Evolutionary conservation across 2,329 filamentous ascomycete genomes (phyloP).

Genomic region (Curvularia sp.): DNA sequence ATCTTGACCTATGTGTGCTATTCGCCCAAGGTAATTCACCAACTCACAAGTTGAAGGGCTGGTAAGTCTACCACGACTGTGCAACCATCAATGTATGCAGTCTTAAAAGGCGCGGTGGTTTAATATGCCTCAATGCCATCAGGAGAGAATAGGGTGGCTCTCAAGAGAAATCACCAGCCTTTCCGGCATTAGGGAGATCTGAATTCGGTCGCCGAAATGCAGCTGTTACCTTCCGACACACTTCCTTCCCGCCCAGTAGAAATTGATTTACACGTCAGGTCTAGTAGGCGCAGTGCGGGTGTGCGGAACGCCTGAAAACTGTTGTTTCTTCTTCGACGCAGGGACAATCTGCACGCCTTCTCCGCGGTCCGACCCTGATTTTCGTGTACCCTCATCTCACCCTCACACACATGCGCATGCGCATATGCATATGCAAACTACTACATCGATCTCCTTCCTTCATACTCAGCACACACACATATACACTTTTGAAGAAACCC

Average conservation of each 20-base stretch:
- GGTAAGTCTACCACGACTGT: background rate
- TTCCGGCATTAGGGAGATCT: background rate
- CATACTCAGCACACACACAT: no score
- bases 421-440: background rate
- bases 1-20: background rate
- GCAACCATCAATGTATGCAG: background rate
- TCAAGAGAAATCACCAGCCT: background rate
- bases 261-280: background rate
- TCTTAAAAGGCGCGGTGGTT: background rate
- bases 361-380: background rate
- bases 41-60: background rate
- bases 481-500: no score
- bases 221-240: background rate
- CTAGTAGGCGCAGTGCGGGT: background rate
- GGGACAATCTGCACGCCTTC: slow-evolving; percentile 1
- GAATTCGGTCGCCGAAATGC: no score
- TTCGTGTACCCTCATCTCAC: no score
- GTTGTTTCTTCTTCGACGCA: background rate
- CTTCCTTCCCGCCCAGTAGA: background rate
- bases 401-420: background rate
- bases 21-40: background rate
- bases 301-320: background rate
- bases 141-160: background rate
- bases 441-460: no score
- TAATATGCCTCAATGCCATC: background rate